Percentiles rank a stretch among this genome's conserved stretches.
phyloP scores from a whole-genome alignment of 768 basidiomycete species.

The Suillus placidus region DNA sequence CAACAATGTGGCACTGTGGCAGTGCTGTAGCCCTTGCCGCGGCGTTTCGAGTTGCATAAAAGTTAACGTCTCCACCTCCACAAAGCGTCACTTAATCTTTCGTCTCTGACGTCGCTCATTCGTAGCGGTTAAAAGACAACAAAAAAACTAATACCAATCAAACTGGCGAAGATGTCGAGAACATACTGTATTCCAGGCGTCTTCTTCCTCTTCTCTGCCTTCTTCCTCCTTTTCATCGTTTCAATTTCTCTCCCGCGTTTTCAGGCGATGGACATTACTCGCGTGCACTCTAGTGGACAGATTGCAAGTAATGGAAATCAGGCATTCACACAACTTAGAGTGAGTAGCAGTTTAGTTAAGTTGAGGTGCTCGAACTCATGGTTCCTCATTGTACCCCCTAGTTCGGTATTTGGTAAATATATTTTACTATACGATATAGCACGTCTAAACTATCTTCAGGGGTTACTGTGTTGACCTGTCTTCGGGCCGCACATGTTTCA shows the following conservation, averaged over 20 bases:
- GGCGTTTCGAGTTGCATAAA: neutral
- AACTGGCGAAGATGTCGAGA: conserved; percentile 41
- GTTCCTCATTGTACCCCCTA: conserved; percentile 29
- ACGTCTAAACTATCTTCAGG: conserved; percentile 42
- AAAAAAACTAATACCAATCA: neutral
- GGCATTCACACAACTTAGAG: conserved; percentile 51
- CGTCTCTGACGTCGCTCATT: neutral
- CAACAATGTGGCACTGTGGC: neutral
- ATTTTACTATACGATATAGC: conserved; percentile 12
- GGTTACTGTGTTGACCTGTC: conserved; percentile 57
- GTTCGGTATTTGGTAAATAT: conserved; percentile 70
- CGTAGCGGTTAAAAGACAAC: neutral
- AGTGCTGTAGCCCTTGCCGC: neutral
- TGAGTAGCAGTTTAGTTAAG: conserved; percentile 38
- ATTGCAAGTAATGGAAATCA: conserved; percentile 24
- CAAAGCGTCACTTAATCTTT: neutral
- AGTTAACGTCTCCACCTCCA: neutral
- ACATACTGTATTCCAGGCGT: conserved; percentile 64
- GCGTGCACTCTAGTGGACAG: conserved; percentile 50
- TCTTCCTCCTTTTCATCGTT: conserved; percentile 66
- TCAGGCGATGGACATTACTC: conserved; percentile 65
- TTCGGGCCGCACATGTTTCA: conserved; percentile 44
- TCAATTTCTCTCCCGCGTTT: conserved; percentile 75
- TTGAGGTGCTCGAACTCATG: neutral
- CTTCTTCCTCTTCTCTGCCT: conserved; percentile 58